Base-by-base conservation (phyloP, 805 yeast species). In the Teunomyces atbi region DNA sequence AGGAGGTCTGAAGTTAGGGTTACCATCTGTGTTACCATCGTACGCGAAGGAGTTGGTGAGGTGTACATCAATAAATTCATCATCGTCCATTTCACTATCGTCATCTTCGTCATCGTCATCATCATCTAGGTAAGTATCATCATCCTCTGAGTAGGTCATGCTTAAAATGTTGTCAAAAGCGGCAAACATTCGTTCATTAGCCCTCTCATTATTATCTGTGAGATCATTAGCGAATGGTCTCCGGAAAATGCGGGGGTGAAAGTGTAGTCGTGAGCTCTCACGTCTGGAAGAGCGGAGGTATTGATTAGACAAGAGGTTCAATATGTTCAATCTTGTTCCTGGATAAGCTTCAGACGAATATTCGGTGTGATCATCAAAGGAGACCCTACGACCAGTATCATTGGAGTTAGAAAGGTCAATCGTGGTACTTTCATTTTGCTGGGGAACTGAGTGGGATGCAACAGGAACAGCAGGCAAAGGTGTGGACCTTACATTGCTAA, bases 261-360 rank as follows among this genome's bases (percentile, higher is more conserved):
- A 21, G 8, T 7, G 19, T 8, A n/a, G 20, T 18, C 40, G 20
- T 33, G 42, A 18, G 34, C 16, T 34, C 18, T 21, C 42, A 8
- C 19, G 42, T 37, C 39, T 20, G 23, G 44, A 41, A 23, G 48
- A 41, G 20, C 51, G 37, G 45, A 48, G 45, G 36, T 46, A 45
- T 40, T 51, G 47, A 36, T 51, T 51, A 8, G 54, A 51, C 30
- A 51, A 42, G 23, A 51, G 40, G 32, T 51, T 46, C 26, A 51
- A 36, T 23, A 51, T 46, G 36, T 48, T 48, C 16, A 51, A 45
- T 26, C 50, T 42, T 7, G 50, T 40, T 7, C 50, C 48, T 6
- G 39, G 39, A 21, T 20, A 36, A 12, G 18, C 10, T 6, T 36
- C 39, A 5, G 39, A 18, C 5, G 39, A 12, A 6, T 20, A 36